Evolutionary conservation across 2,329 filamentous ascomycete species (phyloP), one percentile per base, ranked within the genome.

Genomic region (Akanthomyces uredinophilus): DNA sequence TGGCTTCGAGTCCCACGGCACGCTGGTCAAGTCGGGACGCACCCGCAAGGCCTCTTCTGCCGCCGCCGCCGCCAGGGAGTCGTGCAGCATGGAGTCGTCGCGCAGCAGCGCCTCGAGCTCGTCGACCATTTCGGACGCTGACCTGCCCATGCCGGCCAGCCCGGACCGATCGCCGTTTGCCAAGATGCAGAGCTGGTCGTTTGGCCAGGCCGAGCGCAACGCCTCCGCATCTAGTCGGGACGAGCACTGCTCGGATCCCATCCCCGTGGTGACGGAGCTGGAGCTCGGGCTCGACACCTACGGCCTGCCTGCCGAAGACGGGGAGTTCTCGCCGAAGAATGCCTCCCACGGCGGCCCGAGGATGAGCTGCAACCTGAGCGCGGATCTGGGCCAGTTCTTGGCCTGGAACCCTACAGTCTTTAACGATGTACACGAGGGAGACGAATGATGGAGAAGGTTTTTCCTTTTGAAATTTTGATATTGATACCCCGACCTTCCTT

Each of bases 281-380:
- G 58, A n/a, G 16, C 41, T 54, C 41, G 50, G 41, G 7, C 50
- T 61, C 10, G n/a, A 53, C 27, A 54, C 22, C 4, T 61, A 61
- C 8, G 41, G 58, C 10, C 58, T 61, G 16, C 49, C 41, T 11
- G 4, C 41, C 11, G 43, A 27, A 6, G 35, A 10, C 16, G 39
- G 37, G 14, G 50, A 52, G 5, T 10, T 24, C 8, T 22, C 41
- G 14, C n/a, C 10, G 10, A 61, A 61, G 11, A 39, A 41, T 20
- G 37, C 22, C 16, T 11, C 22, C 5, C 22, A 41, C 41, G 10
- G 50, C 24, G 69, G 76, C 11, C 78, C 83, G 59, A 81, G 83
- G 0, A 86, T 87, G 84, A 83, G 83, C 0, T 86, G 81, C 68
- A 87, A 87, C 65, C 74, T 87, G 2, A 78, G 79, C 13, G 81